Percentiles rank a stretch among this genome's conserved stretches.
Evolutionary conservation across 108 stramenopile genomes (phyloP).

Genomic region (Skeletonema grethae): DNA sequence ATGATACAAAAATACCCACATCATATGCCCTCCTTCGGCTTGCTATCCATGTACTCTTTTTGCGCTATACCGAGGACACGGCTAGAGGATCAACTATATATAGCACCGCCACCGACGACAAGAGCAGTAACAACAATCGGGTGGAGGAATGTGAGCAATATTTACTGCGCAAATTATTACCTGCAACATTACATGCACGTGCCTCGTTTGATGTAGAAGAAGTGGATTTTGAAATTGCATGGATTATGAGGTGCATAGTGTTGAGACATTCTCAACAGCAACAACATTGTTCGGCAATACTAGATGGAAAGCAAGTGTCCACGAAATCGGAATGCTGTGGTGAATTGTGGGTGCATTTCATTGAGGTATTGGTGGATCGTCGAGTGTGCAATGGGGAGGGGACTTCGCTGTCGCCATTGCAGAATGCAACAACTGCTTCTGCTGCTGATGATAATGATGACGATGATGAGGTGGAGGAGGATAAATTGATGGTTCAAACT

Average conservation of each 20-base stretch:
- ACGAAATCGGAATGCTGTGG: neutral
- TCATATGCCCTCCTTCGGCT: conserved; percentile 19
- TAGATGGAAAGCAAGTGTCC: neutral
- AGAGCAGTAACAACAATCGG: neutral
- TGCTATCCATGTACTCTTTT: conserved; percentile 20
- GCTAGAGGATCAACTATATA: neutral
- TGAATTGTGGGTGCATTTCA: conserved; percentile 10
- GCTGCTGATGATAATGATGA: neutral
- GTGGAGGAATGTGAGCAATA: conserved; percentile 19
- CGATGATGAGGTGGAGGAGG: neutral
- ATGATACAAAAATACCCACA: neutral
- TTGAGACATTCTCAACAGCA: neutral
- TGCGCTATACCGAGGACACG: conserved; percentile 12
- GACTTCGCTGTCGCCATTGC: neutral
- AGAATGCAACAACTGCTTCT: neutral
- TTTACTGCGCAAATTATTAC: conserved; percentile 4
- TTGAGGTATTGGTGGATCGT: conserved; percentile 16
- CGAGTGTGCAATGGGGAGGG: neutral
- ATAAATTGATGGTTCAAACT: conserved; percentile 14
- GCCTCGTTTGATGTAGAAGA: conserved; percentile 1
- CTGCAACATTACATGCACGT: neutral
- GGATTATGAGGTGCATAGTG: conserved; percentile 10
- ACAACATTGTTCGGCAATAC: neutral
- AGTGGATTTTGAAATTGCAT: conserved; percentile 36
- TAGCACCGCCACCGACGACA: neutral